Conservation (phyloP, 441 rosid genomes). For the Kokia cookei region DNA sequence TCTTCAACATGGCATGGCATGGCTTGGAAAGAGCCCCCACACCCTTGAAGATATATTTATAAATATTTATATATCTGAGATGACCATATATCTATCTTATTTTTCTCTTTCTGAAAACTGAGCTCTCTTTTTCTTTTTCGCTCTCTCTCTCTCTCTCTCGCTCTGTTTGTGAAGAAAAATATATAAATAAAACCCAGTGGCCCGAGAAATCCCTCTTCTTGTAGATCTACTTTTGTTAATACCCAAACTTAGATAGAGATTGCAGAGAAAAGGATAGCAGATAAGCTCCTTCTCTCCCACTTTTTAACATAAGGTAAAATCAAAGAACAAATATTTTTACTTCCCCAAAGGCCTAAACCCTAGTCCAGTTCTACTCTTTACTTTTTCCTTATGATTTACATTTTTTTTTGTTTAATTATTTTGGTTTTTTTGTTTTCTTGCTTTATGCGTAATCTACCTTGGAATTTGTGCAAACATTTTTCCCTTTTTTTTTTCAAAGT, state of each 20-base stretch:
- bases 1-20: no score
- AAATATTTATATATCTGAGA: no score
- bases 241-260: slow-evolving; percentile 17
- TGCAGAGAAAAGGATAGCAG: slow-evolving; percentile 17
- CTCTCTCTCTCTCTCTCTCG: slow-evolving; percentile 8
- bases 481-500: background rate
- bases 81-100: background rate
- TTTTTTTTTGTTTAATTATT: background rate
- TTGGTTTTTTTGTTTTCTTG: background rate
- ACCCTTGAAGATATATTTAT: no score
- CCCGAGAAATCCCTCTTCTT: slow-evolving; percentile 4
- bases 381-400: background rate
- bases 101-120: slow-evolving; percentile 21
- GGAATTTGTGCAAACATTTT: slow-evolving; percentile 21
- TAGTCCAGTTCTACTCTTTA: slow-evolving; percentile 1
- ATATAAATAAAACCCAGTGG: background rate
- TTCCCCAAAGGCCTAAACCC: slow-evolving; percentile 23
- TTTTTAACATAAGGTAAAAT: background rate
- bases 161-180: background rate
- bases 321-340: background rate
- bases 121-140: slow-evolving; percentile 21
- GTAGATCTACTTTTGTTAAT: slow-evolving; percentile 1
- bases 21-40: no score
- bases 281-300: background rate
- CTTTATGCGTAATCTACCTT: slow-evolving; percentile 16